Evolutionary conservation across 345 rosid genomes (phyloP), one percentile per base, ranked within the genome.

Genomic region (Reutealis trisperma): DNA sequence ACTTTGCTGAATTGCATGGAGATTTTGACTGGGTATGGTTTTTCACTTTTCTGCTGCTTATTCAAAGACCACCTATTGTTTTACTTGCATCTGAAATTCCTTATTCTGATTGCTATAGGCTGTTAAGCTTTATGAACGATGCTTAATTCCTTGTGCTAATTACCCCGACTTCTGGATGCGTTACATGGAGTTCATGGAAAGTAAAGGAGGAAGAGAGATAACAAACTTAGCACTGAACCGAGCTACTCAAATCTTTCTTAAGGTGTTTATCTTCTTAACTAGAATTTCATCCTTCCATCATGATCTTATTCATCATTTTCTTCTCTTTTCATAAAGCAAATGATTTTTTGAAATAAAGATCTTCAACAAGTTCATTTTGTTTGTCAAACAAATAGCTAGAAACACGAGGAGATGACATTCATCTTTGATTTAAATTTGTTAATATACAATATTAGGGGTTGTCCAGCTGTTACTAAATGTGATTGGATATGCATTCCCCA

Each of bases 131-230:
- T 93, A 90, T 49, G 97, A 91, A 89, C 87, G 95, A 80, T 94
- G 98, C 88, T 84, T 94, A 80, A 86, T 94, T 80, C 94, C 98
- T 65, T 93, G 97, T 65, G 95, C 97, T 66, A 86, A 85, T 87
- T 90, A 88, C 78, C 85, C 92, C 42, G 97, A 91, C 82, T 90
- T 93, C 72, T 94, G 98, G 98, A 87, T 94, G 81, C 97, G 97
- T 49, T 94, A 92, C 78, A 95, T 88, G 86, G 93, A 91, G 64
- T 93, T 86, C 81, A 77, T 89, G 87, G 98, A 94, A 82, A 87
- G 84, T 77, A 94, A 89, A 45, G 98, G 98, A 72, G 98, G 97
- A 81, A 87, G 94, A 75, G 98, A 94, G 88, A 77, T 94, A 60
- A 97, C 98, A 68, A 88, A 86, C 87, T 83, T 87, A 78, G 97